Evolutionary conservation across 2,329 filamentous ascomycete genomes (phyloP).

Genomic region (Fusarium sp.): DNA sequence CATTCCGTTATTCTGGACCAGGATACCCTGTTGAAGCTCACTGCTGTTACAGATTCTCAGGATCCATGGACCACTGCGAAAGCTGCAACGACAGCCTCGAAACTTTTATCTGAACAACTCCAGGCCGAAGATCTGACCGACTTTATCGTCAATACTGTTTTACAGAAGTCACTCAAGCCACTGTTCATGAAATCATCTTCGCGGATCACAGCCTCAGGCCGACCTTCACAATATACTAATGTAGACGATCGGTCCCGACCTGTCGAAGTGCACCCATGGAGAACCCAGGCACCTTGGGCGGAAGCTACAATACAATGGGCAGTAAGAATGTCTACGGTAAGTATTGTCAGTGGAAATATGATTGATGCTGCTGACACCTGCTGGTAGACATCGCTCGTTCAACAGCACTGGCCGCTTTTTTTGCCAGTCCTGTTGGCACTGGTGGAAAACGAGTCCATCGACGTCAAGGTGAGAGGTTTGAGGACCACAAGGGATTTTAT

Average conservation of each 20-base stretch:
- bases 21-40: constrained; percentile 48
- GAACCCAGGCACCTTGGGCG: constrained; percentile 33
- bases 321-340: constrained; percentile 63
- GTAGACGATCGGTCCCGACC: constrained; percentile 3
- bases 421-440: constrained; percentile 78
- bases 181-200: constrained; percentile 72
- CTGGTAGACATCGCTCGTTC: constrained; percentile 57
- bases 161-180: constrained; percentile 73
- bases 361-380: constrained; percentile 2
- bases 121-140: constrained; percentile 15
- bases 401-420: constrained; percentile 74
- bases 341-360: constrained; percentile 30
- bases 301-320: constrained; percentile 63
- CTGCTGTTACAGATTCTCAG: constrained; percentile 49
- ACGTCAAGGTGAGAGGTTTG: constrained; percentile 68
- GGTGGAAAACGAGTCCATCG: constrained; percentile 70
- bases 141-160: constrained; percentile 68
- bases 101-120: constrained; percentile 51
- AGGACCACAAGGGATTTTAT: constrained; percentile 67
- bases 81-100: constrained; percentile 48
- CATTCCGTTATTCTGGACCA: constrained; percentile 20
- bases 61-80: constrained; percentile 56
- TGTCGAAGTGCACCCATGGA: constrained; percentile 41
- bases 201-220: constrained; percentile 47
- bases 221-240: constrained; percentile 46